Evolutionary conservation across 768 basidiomycete species (phyloP), one percentile per base, ranked within the genome.

Genomic region (Leccinum subtestaceum): DNA sequence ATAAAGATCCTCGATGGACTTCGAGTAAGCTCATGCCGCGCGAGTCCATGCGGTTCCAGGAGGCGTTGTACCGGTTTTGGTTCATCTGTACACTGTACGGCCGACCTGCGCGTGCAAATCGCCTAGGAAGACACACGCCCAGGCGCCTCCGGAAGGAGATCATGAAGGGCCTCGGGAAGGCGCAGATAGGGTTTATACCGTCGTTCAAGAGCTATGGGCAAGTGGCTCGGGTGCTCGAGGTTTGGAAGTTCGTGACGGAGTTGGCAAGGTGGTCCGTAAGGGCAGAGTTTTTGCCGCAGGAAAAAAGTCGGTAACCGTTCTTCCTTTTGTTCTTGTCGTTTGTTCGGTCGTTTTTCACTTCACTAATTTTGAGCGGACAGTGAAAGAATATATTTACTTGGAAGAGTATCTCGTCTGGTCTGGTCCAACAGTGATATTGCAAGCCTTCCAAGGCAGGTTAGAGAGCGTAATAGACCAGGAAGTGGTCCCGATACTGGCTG

Each of bases 1-100:
- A 75, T 58, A 77, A 78, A 58, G 74, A 78, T 57, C 73, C 74
- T 9, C 60, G 63, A 13, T 75, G 69, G 17, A 19, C 31, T 4
- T 65, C 56, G 15, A 76, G 73, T 54, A 62, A 55, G n/a, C 31
- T 32, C 31, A 61, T 72, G 9, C 32, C 49, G 3, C 23, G n/a
- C 7, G 78, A 80, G 60, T 72, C 75, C n/a, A 32, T 62, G n/a
- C 67, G 64, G 7, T 74, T 76, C 43, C 62, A 61, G 9, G 50
- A 59, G 7, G 75, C 70, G 6, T 17, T 74, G 53, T 74, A 74
- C 54, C 66, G 73, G 7, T 61, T 68, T 15, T 70, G 66, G 67
- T 67, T 67, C 6, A 32, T 57, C 43, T 69, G 56, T 17, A 25
- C 52, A 0, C 12, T 66, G 23, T 66, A 63, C 36, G 61, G 66